Evolutionary conservation across 164 flowering plant genomes (phyloP).

Genomic region (Echeveria elegans): DNA sequence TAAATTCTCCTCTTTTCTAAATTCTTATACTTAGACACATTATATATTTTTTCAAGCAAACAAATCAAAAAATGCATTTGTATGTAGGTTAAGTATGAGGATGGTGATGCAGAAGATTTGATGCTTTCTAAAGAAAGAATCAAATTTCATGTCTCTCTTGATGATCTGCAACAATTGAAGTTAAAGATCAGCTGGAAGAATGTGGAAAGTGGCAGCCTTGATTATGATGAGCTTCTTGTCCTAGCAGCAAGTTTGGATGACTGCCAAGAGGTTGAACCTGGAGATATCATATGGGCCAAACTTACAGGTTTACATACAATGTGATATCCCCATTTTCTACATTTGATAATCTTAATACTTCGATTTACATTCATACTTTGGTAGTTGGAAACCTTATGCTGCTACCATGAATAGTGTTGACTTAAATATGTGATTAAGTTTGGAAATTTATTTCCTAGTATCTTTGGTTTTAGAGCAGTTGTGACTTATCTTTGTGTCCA

Average conservation of each 20-base stretch:
- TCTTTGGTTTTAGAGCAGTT: not conserved
- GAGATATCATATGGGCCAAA: slow-evolving; percentile 95
- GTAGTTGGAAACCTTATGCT: not conserved
- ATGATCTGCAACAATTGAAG: slow-evolving; percentile 56
- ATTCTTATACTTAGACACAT: not conserved
- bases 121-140: slow-evolving; percentile 50
- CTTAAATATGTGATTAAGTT: not conserved
- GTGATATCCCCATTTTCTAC: not conserved
- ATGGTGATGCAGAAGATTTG: slow-evolving; percentile 63
- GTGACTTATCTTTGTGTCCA: not conserved
- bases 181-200: slow-evolving; percentile 25
- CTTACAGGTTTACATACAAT: slow-evolving; percentile 50
- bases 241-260: slow-evolving; percentile 83
- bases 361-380: not conserved
- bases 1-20: slow-evolving; percentile 15
- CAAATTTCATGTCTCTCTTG: slow-evolving; percentile 54
- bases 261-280: slow-evolving; percentile 65
- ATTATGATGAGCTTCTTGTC: slow-evolving; percentile 73
- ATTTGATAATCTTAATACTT: not conserved
- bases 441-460: not conserved
- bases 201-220: slow-evolving; percentile 32
- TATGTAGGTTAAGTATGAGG: slow-evolving; percentile 64
- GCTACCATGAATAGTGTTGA: not conserved
- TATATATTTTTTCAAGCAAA: not conserved
- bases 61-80: not conserved